Evolutionary conservation across 208 protist species (phyloP), one percentile per base, ranked within the genome.

Genomic region (Leishmania major): DNA sequence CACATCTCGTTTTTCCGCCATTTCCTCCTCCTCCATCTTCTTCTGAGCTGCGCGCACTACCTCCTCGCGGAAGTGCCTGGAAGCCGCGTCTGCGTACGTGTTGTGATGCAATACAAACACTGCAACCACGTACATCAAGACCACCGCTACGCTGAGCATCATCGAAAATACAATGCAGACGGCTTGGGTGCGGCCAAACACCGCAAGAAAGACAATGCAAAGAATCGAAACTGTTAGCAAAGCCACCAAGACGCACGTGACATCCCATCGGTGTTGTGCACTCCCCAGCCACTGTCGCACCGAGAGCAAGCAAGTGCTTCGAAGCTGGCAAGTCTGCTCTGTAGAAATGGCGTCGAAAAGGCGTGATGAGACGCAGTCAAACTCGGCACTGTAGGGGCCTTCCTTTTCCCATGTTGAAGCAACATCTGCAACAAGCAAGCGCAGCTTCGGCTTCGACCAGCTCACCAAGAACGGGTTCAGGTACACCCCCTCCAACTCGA

Each of bases 41-140:
- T 76, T 62, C 31, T 87, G 83, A 28, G 90, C 84, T 49, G 80
- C 40, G 13, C 78, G 82, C 74, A 92, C 73, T 28, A 87, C 83
- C 66, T 92, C 85, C 60, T 83, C 78, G 11, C 84, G 84, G 75
- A 93, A 90, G 78, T 93, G 92, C 8, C 67, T 86, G 35, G 86
- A 87, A 2, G 91, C 82, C 1, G 83, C 70, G 53, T 89, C 82
- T n/a, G 90, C 86, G 75, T 88, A 92, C 25, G 87, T 81, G 80
- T 95, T 97, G 88, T 96, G 90, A 69, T 92, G 84, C 35, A 90
- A 64, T 3, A 94, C 57, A n/a, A 95, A 49, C 43, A 89, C 31
- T 6, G 77, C 45, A 51, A 91, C 40, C 17, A 79, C 62, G 71
- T 79, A 80, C 28, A 79, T 78, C 8, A 89, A 8, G 19, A 93